These are phyloP conservation scores for Fistulinella cinereoalba DNA, from an alignment of 1,284 basidiomycete genomes.

Conservation along the genomic window DNA sequence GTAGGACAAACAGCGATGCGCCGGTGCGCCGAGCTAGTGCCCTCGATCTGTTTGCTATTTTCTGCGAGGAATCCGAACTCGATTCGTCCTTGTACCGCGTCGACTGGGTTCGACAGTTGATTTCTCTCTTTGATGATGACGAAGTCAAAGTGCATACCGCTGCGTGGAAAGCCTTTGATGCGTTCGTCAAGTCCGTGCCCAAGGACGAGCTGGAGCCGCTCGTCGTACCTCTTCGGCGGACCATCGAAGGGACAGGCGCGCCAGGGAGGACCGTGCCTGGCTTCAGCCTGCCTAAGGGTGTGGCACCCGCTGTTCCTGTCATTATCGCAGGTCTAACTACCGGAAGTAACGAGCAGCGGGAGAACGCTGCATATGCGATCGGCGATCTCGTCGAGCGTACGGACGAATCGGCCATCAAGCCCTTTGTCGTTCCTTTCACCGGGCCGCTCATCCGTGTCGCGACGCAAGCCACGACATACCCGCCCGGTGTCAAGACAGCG, in stretches of 20 bases:
- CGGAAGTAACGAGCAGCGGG: constrained; percentile 81
- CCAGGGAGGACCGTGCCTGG: constrained; percentile 82
- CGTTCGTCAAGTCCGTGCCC: constrained; percentile 86
- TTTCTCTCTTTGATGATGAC: constrained; percentile 83
- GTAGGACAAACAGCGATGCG: constrained; percentile 77
- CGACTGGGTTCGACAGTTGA: constrained; percentile 94
- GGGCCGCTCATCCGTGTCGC: constrained; percentile 95
- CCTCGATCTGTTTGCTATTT: constrained; percentile 73
- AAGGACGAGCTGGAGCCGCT: constrained; percentile 92
- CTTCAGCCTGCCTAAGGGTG: constrained; percentile 87
- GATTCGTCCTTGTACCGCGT: constrained; percentile 84
- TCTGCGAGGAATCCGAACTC: constrained; percentile 79
- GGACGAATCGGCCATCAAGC: constrained; percentile 86
- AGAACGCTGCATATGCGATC: constrained; percentile 93
- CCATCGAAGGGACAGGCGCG: constrained; percentile 83
- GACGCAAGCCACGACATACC: constrained; percentile 82
- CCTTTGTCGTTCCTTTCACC: constrained; percentile 94
- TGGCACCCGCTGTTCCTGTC: constrained; percentile 85
- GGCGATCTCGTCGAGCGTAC: constrained; percentile 93
- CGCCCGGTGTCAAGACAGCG: constrained; percentile 87
- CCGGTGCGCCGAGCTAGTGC: constrained; percentile 74
- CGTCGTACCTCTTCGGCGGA: constrained; percentile 84
- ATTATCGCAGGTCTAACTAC: constrained; percentile 85
- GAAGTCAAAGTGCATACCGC: constrained; percentile 75
- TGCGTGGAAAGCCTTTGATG: constrained; percentile 83